phyloP scores from a whole-genome alignment of 257 asterid genomes.

The Primulina eburnea region DNA sequence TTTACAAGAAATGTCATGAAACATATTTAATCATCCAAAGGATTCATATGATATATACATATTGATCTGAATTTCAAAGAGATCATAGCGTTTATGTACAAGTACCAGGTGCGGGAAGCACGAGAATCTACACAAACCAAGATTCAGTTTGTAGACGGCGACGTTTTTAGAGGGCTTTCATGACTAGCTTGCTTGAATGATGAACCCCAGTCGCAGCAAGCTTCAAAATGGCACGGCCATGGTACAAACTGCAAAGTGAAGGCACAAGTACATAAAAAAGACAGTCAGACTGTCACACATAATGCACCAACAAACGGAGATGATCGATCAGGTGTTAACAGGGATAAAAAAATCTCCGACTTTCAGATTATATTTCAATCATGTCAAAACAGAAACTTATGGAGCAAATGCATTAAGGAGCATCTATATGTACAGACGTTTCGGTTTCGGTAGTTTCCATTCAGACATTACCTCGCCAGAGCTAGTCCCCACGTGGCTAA shows the following conservation, averaged over 20 bases:
- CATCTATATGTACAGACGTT: background rate
- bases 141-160: background rate
- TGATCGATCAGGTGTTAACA: background rate
- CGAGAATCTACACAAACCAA: constrained; percentile 1
- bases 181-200: constrained; percentile 56
- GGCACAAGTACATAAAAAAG: background rate
- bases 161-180: constrained; percentile 40
- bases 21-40: constrained; percentile 7
- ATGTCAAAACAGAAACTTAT: background rate
- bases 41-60: background rate
- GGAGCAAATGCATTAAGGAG: background rate
- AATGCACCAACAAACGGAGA: background rate
- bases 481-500: constrained; percentile 95
- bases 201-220: constrained; percentile 74
- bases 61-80: background rate
- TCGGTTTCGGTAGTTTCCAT: background rate
- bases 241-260: constrained; percentile 65
- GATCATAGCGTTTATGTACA: background rate
- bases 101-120: background rate
- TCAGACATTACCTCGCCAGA: constrained; percentile 60
- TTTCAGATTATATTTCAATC: background rate
- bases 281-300: background rate
- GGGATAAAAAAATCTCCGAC: background rate
- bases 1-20: background rate
- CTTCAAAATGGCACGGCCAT: constrained; percentile 60